Conservation (phyloP, 805 yeast genomes). For the Wickerhamiella azymoides region DNA sequence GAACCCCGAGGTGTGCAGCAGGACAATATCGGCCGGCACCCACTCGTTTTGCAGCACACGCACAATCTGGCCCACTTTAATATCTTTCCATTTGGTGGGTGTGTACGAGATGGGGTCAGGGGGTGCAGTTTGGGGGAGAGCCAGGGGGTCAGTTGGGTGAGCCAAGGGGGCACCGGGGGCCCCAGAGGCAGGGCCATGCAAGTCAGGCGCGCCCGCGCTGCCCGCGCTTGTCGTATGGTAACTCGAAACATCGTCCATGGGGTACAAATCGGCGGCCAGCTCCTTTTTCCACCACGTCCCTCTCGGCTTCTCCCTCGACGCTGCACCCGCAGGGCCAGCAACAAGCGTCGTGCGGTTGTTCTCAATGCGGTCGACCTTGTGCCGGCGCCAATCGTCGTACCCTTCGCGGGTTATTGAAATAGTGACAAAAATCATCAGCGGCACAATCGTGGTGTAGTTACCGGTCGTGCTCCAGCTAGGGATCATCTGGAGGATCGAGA, state of each 20-base stretch:
- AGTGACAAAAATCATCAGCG: conserved; percentile 70
- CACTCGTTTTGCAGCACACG: conserved; percentile 67
- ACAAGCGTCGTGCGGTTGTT: conserved; percentile 43
- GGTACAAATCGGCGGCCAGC: no score
- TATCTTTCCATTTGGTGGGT: conserved; percentile 50
- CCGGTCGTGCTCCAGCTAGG: conserved; percentile 98
- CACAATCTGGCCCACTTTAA: conserved; percentile 80
- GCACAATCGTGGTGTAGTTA: conserved; percentile 83
- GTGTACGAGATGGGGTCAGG: conserved; percentile 19
- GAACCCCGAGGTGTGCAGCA: conserved; percentile 49
- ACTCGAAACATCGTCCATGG: no score
- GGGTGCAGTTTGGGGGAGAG: not conserved
- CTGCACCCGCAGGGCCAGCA: conserved; percentile 16
- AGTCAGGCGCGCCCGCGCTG: no score
- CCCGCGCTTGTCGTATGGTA: no score
- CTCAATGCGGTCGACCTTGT: conserved; percentile 71
- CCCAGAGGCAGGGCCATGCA: no score
- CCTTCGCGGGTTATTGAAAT: conserved; percentile 90
- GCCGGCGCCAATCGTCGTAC: conserved; percentile 82
- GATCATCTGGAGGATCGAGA: conserved; percentile 86
- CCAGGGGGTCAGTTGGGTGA: no score
- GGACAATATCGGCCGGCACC: conserved; percentile 82
- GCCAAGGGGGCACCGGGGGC: no score
- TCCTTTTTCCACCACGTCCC: no score
- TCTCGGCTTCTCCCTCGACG: no score